Evolutionary conservation across 2,329 filamentous ascomycete genomes (phyloP).

Genomic region (Aphanoascus verrucosus): DNA sequence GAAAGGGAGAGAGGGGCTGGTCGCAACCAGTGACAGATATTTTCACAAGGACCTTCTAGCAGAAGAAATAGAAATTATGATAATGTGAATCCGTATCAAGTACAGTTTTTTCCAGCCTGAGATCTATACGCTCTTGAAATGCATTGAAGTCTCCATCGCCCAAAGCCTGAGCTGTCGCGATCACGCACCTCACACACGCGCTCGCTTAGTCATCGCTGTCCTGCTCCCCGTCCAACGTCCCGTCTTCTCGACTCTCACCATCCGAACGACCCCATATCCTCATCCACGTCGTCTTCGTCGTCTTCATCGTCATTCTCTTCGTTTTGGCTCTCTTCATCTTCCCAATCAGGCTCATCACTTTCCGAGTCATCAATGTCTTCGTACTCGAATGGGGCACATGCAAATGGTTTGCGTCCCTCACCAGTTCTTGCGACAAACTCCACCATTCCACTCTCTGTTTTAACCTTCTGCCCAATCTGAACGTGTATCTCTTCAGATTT

Average conservation of each 20-base stretch:
- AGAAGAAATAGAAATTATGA: too few species aligned
- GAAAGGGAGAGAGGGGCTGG: neutral
- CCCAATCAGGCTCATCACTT: neutral
- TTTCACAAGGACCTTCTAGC: too few species aligned
- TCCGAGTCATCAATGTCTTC: neutral
- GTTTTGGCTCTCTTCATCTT: neutral
- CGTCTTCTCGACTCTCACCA: neutral
- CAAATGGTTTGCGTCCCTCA: neutral
- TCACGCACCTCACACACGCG: too few species aligned
- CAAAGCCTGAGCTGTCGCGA: too few species aligned
- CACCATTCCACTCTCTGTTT: neutral
- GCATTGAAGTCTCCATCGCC: too few species aligned
- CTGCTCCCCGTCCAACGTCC: neutral
- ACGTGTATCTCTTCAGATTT: neutral
- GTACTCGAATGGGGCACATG: neutral
- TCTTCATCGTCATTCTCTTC: constrained; percentile 5
- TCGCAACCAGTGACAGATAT: neutral
- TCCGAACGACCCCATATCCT: neutral
- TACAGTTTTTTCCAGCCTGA: too few species aligned
- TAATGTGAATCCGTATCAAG: too few species aligned
- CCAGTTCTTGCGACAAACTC: neutral
- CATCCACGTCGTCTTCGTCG: neutral
- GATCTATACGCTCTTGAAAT: too few species aligned
- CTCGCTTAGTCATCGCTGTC: neutral
- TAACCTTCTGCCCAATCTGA: constrained; percentile 2